A percentile compares a stretch with the other conserved stretches of the same genome.
Evolutionary conservation across 768 basidiomycete species (phyloP).

Genomic region (Leccinum variicolor): DNA sequence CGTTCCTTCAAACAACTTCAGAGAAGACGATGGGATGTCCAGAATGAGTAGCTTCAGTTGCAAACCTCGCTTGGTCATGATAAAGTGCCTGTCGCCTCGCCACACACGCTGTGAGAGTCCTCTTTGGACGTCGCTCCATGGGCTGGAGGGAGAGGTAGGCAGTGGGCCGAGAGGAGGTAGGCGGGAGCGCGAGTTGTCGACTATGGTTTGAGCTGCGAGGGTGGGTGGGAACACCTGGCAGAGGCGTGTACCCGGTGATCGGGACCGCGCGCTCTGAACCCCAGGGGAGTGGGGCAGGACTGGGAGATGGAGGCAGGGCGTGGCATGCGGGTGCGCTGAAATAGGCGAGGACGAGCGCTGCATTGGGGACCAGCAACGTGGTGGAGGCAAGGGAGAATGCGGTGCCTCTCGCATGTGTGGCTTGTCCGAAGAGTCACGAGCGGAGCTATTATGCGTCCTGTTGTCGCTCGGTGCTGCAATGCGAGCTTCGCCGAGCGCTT

Average conservation of each 20-base stretch:
- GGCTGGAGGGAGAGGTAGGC: not conserved
- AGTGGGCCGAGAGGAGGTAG: not conserved
- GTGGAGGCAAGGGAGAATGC: not conserved
- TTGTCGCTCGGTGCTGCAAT: not conserved
- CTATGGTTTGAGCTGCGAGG: not conserved
- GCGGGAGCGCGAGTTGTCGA: too few relatives aligned
- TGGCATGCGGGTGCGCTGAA: not conserved
- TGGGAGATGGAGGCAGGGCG: not conserved
- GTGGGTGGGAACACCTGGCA: not conserved
- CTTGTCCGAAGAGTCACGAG: not conserved
- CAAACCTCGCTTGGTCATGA: conserved; percentile 33
- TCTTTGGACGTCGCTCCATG: not conserved
- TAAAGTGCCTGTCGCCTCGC: conserved; percentile 28
- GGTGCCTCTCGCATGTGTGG: not conserved
- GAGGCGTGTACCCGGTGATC: not conserved
- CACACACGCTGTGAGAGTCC: conserved; percentile 4
- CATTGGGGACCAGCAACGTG: not conserved
- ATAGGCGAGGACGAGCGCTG: not conserved
- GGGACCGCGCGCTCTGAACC: not conserved
- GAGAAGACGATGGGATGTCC: conserved; percentile 16
- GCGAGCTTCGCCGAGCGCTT: conserved; percentile 9
- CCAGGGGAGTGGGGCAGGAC: not conserved
- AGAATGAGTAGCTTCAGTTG: conserved; percentile 25
- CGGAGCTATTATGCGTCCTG: not conserved
- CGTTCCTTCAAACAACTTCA: conserved; percentile 17